Base-by-base conservation (phyloP, 164 flowering plant genomes). In the Liquidambar formosana region DNA sequence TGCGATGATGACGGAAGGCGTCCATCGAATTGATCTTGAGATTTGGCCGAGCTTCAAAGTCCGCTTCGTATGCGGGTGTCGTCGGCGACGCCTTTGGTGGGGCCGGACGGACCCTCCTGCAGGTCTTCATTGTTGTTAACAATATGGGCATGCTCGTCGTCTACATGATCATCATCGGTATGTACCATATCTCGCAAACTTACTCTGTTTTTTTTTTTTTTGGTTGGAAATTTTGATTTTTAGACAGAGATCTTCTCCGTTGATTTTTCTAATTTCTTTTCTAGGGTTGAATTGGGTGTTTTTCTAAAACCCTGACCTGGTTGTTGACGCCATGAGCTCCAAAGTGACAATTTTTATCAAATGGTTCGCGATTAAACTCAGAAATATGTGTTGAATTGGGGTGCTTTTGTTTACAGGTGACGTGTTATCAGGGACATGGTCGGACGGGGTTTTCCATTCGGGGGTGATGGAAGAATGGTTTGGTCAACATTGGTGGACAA, bases 111-210 rank as follows among this genome's bases (percentile, higher is more conserved):
- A 74, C 73, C 8, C 44, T 92, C 4, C 73, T 85, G 68, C 96
- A 86, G 78, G 48, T 74, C 65, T 82, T 88, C 74, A 74, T 93
- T 56, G 77, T 88, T 14, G 70, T 89, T 33, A 89, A 91, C 69
- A 89, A 89, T 65, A 60, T 87, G 25, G 98, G 97, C 2, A 57
- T 84, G 81, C 92, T 93, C 23, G 77, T 93, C 44, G 93, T 89
- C 28, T 93, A 91, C 85, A 81, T 93, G 93, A 91, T 93, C 79
- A 93, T 91, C 63, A 90, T 92, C 19, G 97, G 95, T 92, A 78
- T 23, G 21, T 13, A 27, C 19, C 41, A 33, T 33, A 2, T 33
- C 41, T 33, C 2, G 41, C 41, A 33, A 33, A 33, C 41, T 33
- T 33, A 33, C 4, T 33, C 47, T 4, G 0, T 0, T 43, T 61